Base-by-base conservation (phyloP, 495 filamentous ascomycete genomes). In the Hypoxylon cercidicola region DNA sequence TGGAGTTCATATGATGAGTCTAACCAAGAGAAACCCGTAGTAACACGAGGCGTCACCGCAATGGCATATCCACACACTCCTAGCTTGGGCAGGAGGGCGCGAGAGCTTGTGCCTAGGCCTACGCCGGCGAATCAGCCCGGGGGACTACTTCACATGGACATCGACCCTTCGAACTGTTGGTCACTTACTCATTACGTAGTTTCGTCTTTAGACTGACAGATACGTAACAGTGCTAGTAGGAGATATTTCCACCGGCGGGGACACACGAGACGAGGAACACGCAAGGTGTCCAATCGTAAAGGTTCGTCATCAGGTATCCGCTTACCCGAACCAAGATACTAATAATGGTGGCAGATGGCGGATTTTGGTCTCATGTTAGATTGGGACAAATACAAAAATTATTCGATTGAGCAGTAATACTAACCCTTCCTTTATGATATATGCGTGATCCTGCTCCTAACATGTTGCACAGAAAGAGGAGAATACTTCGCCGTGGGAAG, bases 111-210 rank as follows among this genome's bases (percentile, higher is more conserved):
- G 30, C 5, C 30, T 10, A n/a, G 11, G 34, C 3, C 2, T 37
- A 11, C 34, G 2, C 25, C 25, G 25, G 25, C 25, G 10, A n/a
- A 37, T 5, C 34, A 37, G 3, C 34, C 10, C 25, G 7, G 18
- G 18, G 21, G 21, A 2, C n/a, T 62, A 32, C 11, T 63, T 25
- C 60, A 63, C 15, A 50, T 55, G 16, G 60, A 63, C 15, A 45
- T 63, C n/a, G 60, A 63, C 19, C 37, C 45, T n/a, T 13, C 16
- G 19, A 63, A 63, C 41, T 35, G 60, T 63, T 44, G 7, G 16
- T 9, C 2, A 16, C 20, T 23, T 19, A 3, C 18, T 12, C 11
- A 15, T 19, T 12, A 2, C 1, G n/a, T 30, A 43, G 28, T 4
- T 28, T 16, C 15, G 11, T 4, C 8, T 12, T 11, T 2, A 11